Evolutionary conservation across 2,329 filamentous ascomycete genomes (phyloP).

Genomic region (Thielaviopsis populi): DNA sequence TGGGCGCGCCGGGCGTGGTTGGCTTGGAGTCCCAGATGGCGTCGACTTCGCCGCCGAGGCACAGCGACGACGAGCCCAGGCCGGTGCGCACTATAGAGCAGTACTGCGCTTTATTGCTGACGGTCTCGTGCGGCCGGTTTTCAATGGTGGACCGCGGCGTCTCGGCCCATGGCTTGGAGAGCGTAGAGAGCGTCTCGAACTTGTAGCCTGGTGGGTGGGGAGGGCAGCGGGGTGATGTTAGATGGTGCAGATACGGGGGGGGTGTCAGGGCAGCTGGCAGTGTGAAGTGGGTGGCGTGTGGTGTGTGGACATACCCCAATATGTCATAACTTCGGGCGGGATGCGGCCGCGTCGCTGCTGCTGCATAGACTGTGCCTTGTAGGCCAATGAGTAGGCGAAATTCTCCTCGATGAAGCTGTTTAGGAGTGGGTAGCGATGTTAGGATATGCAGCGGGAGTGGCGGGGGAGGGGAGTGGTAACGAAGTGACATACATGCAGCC

Average conservation of each 20-base stretch:
- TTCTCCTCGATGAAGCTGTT: slow-evolving; percentile 85
- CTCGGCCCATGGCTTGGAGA: slow-evolving; percentile 60
- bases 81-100: slow-evolving; percentile 86
- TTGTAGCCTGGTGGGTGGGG: slow-evolving; percentile 60
- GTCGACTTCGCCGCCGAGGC: slow-evolving; percentile 89
- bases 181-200: slow-evolving; percentile 72
- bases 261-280: too few species aligned
- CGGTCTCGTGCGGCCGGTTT: slow-evolving; percentile 49
- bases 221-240: neutral
- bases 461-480: neutral
- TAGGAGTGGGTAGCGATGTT: neutral
- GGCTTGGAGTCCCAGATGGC: slow-evolving; percentile 81
- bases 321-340: slow-evolving; percentile 72
- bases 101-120: slow-evolving; percentile 88
- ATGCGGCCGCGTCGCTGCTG: slow-evolving; percentile 30
- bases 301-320: slow-evolving; percentile 53
- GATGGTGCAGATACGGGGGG: neutral
- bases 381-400: slow-evolving; percentile 53
- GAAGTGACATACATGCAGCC: slow-evolving; percentile 35
- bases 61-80: slow-evolving; percentile 53
- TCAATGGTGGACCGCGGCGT: slow-evolving; percentile 67
- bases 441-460: neutral
- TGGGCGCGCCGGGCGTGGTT: slow-evolving; percentile 43
- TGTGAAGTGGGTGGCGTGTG: too few species aligned
- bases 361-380: slow-evolving; percentile 38